Percentiles rank a stretch among this genome's conserved stretches.
Conservation (phyloP, 495 filamentous ascomycete genomes). For the Bacidia gigantensis region DNA sequence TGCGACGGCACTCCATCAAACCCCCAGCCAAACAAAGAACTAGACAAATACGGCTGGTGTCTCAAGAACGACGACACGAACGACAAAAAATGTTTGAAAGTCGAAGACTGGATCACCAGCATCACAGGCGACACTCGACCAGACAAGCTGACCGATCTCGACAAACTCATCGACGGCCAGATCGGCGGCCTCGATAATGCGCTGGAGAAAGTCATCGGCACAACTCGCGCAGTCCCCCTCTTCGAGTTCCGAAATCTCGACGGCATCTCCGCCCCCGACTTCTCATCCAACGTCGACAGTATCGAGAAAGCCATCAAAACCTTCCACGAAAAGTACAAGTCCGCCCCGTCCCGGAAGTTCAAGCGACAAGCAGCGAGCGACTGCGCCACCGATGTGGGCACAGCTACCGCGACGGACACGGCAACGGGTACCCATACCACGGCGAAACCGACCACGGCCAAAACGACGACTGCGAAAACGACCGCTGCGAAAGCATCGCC, state of each 20-base stretch:
- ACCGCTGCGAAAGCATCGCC: not conserved
- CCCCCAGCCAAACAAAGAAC: constrained; percentile 1
- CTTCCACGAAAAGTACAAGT: constrained; percentile 4
- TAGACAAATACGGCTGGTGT: constrained; percentile 1
- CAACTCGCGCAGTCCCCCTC: constrained; percentile 16
- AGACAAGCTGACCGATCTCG: constrained; percentile 11
- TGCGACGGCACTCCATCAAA: constrained; percentile 4
- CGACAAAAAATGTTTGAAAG: not conserved
- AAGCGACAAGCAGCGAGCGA: not conserved
- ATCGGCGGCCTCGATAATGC: constrained; percentile 12
- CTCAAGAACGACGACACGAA: not conserved
- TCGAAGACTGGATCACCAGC: constrained; percentile 16
- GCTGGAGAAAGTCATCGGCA: constrained; percentile 11
- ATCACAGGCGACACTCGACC: constrained; percentile 9
- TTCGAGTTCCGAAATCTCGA: constrained; percentile 17
- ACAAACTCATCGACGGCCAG: constrained; percentile 11
- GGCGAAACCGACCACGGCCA: not conserved
- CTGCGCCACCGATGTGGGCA: not conserved
- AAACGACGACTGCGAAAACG: not conserved
- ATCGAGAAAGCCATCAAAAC: constrained; percentile 10
- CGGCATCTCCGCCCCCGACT: not conserved
- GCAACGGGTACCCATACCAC: not conserved
- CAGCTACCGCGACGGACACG: too few species aligned
- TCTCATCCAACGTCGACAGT: not conserved
- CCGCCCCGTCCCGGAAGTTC: not conserved